Evolutionary conservation across 202 grass and related monocot genomes (phyloP).

Genomic region (Digitaria exilis): DNA sequence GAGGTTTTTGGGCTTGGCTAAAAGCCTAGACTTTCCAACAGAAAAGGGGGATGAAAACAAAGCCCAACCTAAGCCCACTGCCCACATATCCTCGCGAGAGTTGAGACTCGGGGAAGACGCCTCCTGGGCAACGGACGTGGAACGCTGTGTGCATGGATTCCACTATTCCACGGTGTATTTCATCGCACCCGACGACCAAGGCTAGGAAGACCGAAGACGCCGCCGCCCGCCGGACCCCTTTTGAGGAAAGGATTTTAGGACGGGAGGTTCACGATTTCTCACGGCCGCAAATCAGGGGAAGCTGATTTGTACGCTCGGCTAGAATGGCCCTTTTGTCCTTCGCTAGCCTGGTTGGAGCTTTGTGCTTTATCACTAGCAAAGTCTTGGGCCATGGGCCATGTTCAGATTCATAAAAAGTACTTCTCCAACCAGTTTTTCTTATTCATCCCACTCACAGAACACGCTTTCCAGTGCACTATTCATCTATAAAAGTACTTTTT

Average conservation of each 20-base stretch:
- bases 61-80: neutral
- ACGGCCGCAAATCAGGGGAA: neutral
- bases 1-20: neutral
- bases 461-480: too few species aligned
- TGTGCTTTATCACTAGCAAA: neutral
- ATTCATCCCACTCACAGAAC: too few species aligned
- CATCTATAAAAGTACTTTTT: too few species aligned
- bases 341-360: neutral
- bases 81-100: too few species aligned
- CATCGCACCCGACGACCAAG: too few species aligned
- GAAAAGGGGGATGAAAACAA: neutral
- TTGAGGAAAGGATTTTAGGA: neutral
- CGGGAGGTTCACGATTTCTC: neutral
- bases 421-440: too few species aligned
- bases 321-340: too few species aligned
- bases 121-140: too few species aligned
- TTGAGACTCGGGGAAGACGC: too few species aligned
- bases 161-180: neutral
- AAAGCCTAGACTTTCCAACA: neutral
- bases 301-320: slow-evolving; percentile 11
- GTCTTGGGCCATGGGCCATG: too few species aligned
- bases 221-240: neutral
- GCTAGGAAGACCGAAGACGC: neutral
- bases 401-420: too few species aligned
- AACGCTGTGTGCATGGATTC: neutral